phyloP scores from a whole-genome alignment of 202 grass and related monocot genomes.

The Musa balbisiana region DNA sequence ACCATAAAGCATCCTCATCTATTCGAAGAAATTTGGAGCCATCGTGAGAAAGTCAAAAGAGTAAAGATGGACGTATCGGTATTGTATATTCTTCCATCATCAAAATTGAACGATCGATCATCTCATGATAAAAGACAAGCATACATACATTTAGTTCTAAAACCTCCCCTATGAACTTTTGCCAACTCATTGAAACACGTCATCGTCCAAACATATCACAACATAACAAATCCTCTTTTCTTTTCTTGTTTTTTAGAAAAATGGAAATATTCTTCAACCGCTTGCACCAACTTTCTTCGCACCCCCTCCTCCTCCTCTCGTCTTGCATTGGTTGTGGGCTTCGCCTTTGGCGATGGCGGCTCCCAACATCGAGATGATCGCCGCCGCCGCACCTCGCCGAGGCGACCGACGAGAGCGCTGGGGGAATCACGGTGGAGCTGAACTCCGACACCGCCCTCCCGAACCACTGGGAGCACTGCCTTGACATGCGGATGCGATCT shows the following conservation, averaged over 20 bases:
- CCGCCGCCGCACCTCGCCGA: constrained; percentile 4
- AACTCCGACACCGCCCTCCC: constrained; percentile 85
- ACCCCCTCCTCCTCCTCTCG: background rate
- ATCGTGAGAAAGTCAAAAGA: too few species aligned
- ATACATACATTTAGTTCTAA: too few species aligned
- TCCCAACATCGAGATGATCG: constrained; percentile 12
- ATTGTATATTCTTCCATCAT: too few species aligned
- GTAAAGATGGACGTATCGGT: too few species aligned
- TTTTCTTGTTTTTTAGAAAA: background rate
- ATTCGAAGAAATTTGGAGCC: too few species aligned
- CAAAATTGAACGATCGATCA: too few species aligned
- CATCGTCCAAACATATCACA: background rate
- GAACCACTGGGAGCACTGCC: constrained; percentile 95
- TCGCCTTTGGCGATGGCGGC: background rate
- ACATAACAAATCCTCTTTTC: background rate
- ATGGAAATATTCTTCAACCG: background rate
- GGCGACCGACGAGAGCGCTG: constrained; percentile 39
- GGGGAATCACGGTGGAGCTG: constrained; percentile 67
- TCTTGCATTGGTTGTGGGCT: background rate
- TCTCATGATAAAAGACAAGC: too few species aligned
- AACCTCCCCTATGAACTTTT: too few species aligned
- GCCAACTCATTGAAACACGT: too few species aligned
- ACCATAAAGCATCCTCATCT: too few species aligned
- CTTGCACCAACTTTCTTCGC: background rate
- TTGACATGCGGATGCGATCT: constrained; percentile 74